Conservation (phyloP, 192 early-diverging fungal species). For the Coemansia sp. region DNA sequence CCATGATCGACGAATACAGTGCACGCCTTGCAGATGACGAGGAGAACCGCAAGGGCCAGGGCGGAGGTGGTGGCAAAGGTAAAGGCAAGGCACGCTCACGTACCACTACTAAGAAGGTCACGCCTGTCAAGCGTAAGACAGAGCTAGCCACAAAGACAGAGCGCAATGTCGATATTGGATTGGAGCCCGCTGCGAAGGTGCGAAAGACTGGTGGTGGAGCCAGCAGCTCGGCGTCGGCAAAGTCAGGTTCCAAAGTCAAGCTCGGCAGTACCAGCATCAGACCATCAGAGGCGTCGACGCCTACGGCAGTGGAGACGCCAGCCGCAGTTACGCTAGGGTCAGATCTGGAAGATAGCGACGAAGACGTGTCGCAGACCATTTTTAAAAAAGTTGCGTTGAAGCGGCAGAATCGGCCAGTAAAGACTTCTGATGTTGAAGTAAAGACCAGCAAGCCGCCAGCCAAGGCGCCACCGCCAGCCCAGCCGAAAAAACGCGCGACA, state of each 20-base stretch:
- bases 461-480: conserved; percentile 1
- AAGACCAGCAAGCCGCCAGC: conserved; percentile 7
- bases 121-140: conserved; percentile 46
- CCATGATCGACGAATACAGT: conserved; percentile 42
- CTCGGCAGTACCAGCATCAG: neutral
- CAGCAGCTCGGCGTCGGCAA: neutral
- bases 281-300: conserved; percentile 7
- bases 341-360: conserved; percentile 53
- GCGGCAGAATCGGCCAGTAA: conserved; percentile 5
- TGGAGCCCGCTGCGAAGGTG: neutral
- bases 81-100: conserved; percentile 29
- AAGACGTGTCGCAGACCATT: conserved; percentile 35
- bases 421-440: neutral
- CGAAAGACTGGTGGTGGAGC: conserved; percentile 5
- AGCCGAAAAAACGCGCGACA: conserved; percentile 8
- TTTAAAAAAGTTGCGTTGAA: conserved; percentile 37
- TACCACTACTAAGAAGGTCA: conserved; percentile 26
- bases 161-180: conserved; percentile 10
- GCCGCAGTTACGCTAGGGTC: conserved; percentile 38
- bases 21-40: conserved; percentile 41
- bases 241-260: conserved; percentile 1
- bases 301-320: neutral
- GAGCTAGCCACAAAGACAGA: conserved; percentile 24
- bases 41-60: conserved; percentile 34
- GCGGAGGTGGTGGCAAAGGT: conserved; percentile 29